Base-by-base conservation (phyloP, 2,329 filamentous ascomycete genomes). In the Hypoxylon sp. region DNA sequence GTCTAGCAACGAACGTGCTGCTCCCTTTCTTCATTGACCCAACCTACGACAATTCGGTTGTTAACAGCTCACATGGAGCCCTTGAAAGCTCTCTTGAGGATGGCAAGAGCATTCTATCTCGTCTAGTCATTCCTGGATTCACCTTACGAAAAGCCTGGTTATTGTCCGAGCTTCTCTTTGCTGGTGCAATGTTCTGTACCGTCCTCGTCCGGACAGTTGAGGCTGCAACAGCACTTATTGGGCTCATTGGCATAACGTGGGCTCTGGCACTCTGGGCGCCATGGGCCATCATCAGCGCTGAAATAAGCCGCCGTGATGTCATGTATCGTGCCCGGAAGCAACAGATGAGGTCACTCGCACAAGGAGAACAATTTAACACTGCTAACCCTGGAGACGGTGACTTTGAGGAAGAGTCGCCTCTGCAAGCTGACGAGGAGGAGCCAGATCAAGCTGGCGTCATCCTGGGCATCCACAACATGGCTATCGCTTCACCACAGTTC, bases 401-500 rank as follows among this genome's bases (percentile, higher is more conserved):
- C 28, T 70, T 76, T 3, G 70, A 78, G 25, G 73, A 73, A 9
- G 79, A 79, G 6, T 79, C 60, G n/a, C 60, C 55, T 2, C 41
- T 72, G 14, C 82, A 86, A 50, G 85, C 85, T n/a, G 83, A 85
- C n/a, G 85, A 86, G 2, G 84, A 88, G 25, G 85, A 88, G 41
- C 84, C 88, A 1, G 92, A 94, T 74, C 91, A 96, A 77, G 93
- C 94, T 3, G 94, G 95, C 45, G 92, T 98, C 43, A 93, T 98
- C 48, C 86, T 98, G 1, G 95, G 95, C 7, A 94, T 98, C 60
- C 95, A 98, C 83, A 98, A 98, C 79, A 95, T 98, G 81, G 91
- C 94, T 14, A 92, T 98, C 72, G 93, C 94, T 0, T 90, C 93
- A 4, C 95, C 95, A 1, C 95, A 98, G 78, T 94, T 98, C 67